Evolutionary conservation across 129 eudicot species (phyloP).

Genomic region (Cynara cardunculus): DNA sequence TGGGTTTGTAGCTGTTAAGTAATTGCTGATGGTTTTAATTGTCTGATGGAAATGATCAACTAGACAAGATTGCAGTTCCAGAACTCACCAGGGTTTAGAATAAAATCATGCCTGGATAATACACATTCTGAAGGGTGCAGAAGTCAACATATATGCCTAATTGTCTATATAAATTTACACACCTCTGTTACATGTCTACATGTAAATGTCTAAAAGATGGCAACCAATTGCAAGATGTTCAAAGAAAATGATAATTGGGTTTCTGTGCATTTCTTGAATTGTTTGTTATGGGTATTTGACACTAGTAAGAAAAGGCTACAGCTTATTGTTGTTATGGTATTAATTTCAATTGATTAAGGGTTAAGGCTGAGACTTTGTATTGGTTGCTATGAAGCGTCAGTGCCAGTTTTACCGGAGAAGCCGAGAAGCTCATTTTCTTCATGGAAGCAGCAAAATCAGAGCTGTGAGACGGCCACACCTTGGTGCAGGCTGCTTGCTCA

Average conservation of each 20-base stretch:
- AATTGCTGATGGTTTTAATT: not conserved
- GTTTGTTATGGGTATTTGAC: not conserved
- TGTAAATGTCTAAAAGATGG: not conserved
- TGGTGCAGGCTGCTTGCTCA: conserved; percentile 80
- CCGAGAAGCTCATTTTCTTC: conserved; percentile 45
- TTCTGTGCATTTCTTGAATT: not conserved
- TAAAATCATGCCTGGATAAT: not conserved
- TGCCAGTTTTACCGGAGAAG: conserved; percentile 48
- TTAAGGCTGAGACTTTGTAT: conserved; percentile 6
- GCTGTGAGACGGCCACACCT: conserved; percentile 43
- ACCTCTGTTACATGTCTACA: not conserved
- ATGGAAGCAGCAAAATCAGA: conserved; percentile 46
- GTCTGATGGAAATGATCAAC: not conserved
- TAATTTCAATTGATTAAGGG: not conserved
- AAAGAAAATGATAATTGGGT: not conserved
- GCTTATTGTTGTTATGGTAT: not conserved
- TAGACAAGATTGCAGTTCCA: not conserved
- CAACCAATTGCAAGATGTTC: not conserved
- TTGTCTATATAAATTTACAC: not conserved
- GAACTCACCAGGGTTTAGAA: conserved; percentile 12
- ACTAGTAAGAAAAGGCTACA: conserved; percentile 2
- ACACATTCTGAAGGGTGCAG: not conserved
- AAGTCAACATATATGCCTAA: not conserved
- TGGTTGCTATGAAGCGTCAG: conserved; percentile 31
- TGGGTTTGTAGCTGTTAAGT: conserved; percentile 13